These are phyloP conservation scores for Ilyonectria mors-panacis DNA, from an alignment of 2,329 filamentous ascomycete genomes.

Conservation along the genomic window DNA sequence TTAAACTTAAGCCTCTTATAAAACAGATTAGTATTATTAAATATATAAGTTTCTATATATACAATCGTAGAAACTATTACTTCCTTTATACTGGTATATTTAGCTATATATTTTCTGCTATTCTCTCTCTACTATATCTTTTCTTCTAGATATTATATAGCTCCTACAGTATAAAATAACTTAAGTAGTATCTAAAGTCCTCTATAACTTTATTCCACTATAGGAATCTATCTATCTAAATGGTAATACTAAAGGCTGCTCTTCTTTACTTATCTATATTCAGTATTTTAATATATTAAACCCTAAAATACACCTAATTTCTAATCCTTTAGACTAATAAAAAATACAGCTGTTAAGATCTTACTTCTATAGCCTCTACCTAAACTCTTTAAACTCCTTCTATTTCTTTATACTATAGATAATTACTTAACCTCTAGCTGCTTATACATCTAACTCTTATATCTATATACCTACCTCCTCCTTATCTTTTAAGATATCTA, in stretches of 20 bases:
- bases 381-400: neutral
- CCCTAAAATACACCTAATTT: neutral
- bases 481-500: neutral
- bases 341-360: neutral
- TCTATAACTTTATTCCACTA: neutral
- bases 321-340: neutral
- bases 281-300: neutral
- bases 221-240: neutral
- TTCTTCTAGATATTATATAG: conserved; percentile 1
- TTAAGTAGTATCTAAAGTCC: neutral
- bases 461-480: neutral
- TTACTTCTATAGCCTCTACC: neutral
- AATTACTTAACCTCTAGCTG: neutral
- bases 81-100: neutral
- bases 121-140: neutral
- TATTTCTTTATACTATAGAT: neutral
- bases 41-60: neutral
- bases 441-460: neutral
- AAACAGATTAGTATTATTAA: neutral
- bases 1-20: neutral
- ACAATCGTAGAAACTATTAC: neutral
- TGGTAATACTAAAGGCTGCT: neutral
- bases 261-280: neutral
- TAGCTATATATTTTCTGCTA: neutral
- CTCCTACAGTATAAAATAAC: neutral